These are phyloP conservation scores for Macrocybe gigantea DNA, from an alignment of 768 basidiomycete genomes.

Conservation along the genomic window DNA sequence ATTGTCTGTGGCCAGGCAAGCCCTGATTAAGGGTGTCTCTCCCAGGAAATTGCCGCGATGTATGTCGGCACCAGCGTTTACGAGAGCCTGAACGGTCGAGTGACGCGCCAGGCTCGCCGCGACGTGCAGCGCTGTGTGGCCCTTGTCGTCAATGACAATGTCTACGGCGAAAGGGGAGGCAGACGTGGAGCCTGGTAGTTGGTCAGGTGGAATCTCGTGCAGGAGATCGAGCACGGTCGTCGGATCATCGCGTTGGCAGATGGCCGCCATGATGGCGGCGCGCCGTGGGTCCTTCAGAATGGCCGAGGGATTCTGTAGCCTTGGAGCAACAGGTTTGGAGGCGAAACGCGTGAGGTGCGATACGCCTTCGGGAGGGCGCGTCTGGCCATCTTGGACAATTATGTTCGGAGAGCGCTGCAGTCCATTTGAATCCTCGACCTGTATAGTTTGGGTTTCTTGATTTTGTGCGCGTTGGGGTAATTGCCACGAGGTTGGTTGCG, in stretches of 20 bases:
- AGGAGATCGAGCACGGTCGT: constrained; percentile 54
- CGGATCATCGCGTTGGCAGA: constrained; percentile 70
- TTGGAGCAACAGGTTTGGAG: constrained; percentile 54
- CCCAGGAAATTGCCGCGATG: constrained; percentile 90
- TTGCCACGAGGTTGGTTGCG: constrained; percentile 25
- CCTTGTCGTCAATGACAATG: constrained; percentile 87
- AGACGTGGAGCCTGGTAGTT: constrained; percentile 24
- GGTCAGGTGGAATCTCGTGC: constrained; percentile 52
- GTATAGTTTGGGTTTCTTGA: too few species aligned
- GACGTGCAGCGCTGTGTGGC: constrained; percentile 91
- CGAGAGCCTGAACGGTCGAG: constrained; percentile 60
- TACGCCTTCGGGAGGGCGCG: constrained; percentile 43
- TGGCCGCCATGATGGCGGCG: constrained; percentile 55
- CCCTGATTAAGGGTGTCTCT: constrained; percentile 91
- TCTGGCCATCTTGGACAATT: constrained; percentile 36
- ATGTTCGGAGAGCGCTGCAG: constrained; percentile 13
- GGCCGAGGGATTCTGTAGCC: constrained; percentile 46
- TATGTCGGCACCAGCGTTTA: constrained; percentile 77
- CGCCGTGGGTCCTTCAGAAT: constrained; percentile 52
- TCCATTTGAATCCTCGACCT: too few species aligned
- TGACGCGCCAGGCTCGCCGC: constrained; percentile 82
- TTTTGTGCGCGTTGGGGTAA: too few species aligned
- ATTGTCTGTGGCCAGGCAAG: constrained; percentile 84
- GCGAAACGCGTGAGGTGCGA: constrained; percentile 53
- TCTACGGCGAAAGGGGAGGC: constrained; percentile 42